These are phyloP conservation scores for Amanita muscaria DNA, from an alignment of 768 basidiomycete species.

Conservation along the genomic window DNA sequence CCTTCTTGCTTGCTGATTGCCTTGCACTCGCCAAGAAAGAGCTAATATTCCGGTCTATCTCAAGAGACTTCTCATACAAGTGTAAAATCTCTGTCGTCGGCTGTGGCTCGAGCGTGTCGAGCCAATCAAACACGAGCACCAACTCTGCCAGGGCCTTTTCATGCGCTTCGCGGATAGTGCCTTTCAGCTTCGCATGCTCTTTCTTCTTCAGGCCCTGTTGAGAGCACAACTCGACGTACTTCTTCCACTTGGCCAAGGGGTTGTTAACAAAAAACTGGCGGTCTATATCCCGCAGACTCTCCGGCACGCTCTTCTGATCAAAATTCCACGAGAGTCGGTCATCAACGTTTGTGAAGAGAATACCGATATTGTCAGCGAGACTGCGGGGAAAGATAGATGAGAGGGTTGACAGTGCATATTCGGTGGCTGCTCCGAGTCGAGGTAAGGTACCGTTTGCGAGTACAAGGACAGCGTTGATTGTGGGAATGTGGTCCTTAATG, in stretches of 20 bases:
- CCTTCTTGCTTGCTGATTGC: slow-evolving; percentile 7
- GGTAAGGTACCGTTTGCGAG: slow-evolving; percentile 20
- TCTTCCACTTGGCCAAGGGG: slow-evolving; percentile 10
- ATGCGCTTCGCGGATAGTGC: slow-evolving; percentile 1
- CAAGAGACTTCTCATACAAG: slow-evolving; percentile 8
- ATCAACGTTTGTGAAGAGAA: slow-evolving; percentile 18
- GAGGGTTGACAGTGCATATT: slow-evolving; percentile 17
- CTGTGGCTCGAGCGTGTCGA: slow-evolving; percentile 10
- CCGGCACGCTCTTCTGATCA: slow-evolving; percentile 11
- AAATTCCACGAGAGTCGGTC: slow-evolving; percentile 17
- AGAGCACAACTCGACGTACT: slow-evolving; percentile 1
- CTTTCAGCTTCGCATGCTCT: slow-evolving; percentile 2
- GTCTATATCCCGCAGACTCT: slow-evolving; percentile 4
- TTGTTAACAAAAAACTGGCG: slow-evolving; percentile 10
- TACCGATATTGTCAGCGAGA: slow-evolving; percentile 19
- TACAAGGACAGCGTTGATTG: slow-evolving; percentile 19
- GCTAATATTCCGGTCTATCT: slow-evolving; percentile 10
- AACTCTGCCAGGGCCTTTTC: slow-evolving; percentile 11
- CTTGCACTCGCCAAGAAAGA: slow-evolving; percentile 8
- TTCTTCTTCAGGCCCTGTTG: background rate
- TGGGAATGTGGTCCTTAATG: slow-evolving; percentile 14
- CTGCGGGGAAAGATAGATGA: slow-evolving; percentile 18
- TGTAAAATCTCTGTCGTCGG: slow-evolving; percentile 11
- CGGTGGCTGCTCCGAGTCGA: slow-evolving; percentile 16
- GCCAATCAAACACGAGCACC: slow-evolving; percentile 10